Percentiles rank a stretch among this genome's conserved stretches.
Conservation (phyloP, 495 filamentous ascomycete species). For the Sordaria brevicollis region DNA sequence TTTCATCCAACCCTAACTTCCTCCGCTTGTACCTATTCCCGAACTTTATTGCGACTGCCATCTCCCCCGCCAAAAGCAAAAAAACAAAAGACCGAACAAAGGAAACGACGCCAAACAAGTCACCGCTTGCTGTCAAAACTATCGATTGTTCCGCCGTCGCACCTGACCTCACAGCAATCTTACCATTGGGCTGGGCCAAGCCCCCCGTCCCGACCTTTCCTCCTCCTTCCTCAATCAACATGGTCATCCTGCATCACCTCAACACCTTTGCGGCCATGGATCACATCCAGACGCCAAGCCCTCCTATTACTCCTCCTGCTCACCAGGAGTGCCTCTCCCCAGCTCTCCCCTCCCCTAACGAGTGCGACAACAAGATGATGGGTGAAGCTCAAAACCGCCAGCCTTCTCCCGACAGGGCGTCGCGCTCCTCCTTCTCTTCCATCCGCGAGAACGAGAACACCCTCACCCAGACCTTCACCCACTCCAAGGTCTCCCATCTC, state of each 20-base stretch:
- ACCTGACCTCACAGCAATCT: slow-evolving; percentile 17
- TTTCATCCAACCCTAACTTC: not conserved
- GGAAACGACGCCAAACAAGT: not conserved
- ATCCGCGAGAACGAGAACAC: slow-evolving; percentile 41
- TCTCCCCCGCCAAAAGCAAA: not conserved
- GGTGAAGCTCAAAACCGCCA: not conserved
- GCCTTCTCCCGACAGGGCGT: slow-evolving; percentile 27
- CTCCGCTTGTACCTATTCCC: not conserved
- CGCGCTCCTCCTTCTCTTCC: slow-evolving; percentile 47
- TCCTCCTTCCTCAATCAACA: slow-evolving; percentile 3
- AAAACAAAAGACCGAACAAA: not conserved
- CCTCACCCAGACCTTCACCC: slow-evolving; percentile 63
- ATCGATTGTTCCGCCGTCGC: slow-evolving; percentile 1
- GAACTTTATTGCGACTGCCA: not conserved
- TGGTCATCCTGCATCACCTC: not conserved
- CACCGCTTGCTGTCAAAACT: not conserved
- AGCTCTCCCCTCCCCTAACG: not conserved
- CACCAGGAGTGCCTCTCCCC: not conserved
- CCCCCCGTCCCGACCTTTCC: slow-evolving; percentile 4
- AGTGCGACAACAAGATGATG: not conserved
- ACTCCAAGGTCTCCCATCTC: slow-evolving; percentile 49
- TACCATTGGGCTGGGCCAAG: slow-evolving; percentile 7
- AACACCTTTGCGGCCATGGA: not conserved
- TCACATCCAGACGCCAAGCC: not conserved
- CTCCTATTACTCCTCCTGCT: not conserved